phyloP scores from a whole-genome alignment of 306 rosid species.

The Ziziphus jujuba region DNA sequence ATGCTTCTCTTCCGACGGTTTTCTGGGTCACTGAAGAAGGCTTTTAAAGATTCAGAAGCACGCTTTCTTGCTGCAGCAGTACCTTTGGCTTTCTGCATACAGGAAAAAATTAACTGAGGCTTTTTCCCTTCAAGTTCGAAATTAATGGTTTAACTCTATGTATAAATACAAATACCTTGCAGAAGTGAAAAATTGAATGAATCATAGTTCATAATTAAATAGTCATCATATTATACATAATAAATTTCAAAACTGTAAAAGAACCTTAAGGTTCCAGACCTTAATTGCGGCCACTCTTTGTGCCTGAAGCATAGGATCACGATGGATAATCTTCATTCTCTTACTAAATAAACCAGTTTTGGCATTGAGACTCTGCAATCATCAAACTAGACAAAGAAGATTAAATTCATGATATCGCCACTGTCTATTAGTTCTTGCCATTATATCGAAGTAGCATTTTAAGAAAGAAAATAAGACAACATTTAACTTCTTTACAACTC shows the following conservation, averaged over 20 bases:
- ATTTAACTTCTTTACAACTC: neutral
- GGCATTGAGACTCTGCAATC: constrained; percentile 96
- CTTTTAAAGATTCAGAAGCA: constrained; percentile 72
- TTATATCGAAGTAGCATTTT: too few species aligned
- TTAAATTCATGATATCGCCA: constrained; percentile 47
- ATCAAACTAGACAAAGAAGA: constrained; percentile 73
- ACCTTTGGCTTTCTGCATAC: constrained; percentile 81
- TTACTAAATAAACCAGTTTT: constrained; percentile 96
- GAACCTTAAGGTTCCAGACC: constrained; percentile 49
- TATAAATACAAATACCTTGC: neutral
- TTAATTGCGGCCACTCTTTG: constrained; percentile 95
- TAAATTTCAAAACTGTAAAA: constrained; percentile 6
- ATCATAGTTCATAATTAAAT: neutral
- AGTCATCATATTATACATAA: neutral
- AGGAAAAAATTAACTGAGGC: neutral
- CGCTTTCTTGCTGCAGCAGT: constrained; percentile 78
- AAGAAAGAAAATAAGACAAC: too few species aligned
- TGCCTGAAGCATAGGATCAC: constrained; percentile 80
- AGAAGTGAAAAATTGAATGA: neutral
- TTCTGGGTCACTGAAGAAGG: constrained; percentile 85
- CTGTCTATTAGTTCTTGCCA: constrained; percentile 2
- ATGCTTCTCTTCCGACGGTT: constrained; percentile 84
- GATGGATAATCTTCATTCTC: constrained; percentile 95
- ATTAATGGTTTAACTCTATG: neutral
- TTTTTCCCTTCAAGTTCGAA: neutral